Evolutionary conservation across 2,329 filamentous ascomycete genomes (phyloP).

Genomic region (Colletotrichum spinosum): DNA sequence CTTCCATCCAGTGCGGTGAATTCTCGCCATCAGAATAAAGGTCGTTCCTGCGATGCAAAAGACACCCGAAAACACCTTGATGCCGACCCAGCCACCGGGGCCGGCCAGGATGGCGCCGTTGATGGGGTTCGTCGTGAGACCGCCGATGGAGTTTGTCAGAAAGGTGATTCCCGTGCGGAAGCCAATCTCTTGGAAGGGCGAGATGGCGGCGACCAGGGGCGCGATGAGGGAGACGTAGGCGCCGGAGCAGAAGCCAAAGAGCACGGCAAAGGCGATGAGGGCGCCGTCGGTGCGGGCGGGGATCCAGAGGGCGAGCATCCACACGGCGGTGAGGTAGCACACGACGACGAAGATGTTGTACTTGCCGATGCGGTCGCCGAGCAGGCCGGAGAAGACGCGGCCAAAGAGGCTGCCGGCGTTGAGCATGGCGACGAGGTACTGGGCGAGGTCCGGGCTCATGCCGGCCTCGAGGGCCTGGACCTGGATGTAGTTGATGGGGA

Average conservation of each 20-base stretch:
- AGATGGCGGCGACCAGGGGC: slow-evolving; percentile 62
- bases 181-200: slow-evolving; percentile 65
- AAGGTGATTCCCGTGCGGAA: slow-evolving; percentile 60
- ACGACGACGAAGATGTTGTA: slow-evolving; percentile 59
- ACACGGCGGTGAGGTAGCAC: slow-evolving; percentile 53
- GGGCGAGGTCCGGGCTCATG: slow-evolving; percentile 43
- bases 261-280: slow-evolving; percentile 52
- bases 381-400: slow-evolving; percentile 46
- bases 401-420: slow-evolving; percentile 54
- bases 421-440: slow-evolving; percentile 52
- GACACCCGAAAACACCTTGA: slow-evolving; percentile 52
- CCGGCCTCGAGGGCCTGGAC: slow-evolving; percentile 46
- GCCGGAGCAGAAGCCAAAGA: slow-evolving; percentile 57
- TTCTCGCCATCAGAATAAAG: slow-evolving; percentile 41
- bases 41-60: slow-evolving; percentile 46
- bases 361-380: slow-evolving; percentile 50
- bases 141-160: slow-evolving; percentile 65
- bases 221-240: slow-evolving; percentile 54
- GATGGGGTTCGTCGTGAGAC: slow-evolving; percentile 68
- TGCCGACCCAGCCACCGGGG: slow-evolving; percentile 45
- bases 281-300: slow-evolving; percentile 44
- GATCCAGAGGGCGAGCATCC: slow-evolving; percentile 57
- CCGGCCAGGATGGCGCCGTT: slow-evolving; percentile 57
- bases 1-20: slow-evolving; percentile 43
- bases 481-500: slow-evolving; percentile 51